Base-by-base conservation (phyloP, 2,329 filamentous ascomycete species). In the Colletotrichum sp. region DNA sequence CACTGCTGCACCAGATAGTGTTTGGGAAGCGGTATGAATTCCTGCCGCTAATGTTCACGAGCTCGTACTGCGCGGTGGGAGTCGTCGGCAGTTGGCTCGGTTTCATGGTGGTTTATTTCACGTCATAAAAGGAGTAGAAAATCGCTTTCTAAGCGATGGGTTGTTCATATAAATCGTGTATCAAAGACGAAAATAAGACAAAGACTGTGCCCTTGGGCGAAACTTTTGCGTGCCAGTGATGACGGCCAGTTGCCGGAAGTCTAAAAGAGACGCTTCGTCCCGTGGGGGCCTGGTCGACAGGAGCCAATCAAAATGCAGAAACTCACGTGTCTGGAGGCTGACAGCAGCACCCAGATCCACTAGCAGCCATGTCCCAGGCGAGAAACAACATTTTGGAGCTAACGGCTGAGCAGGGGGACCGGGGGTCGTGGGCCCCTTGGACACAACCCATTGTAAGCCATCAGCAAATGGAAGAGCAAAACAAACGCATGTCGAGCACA, bases 81-180 rank as follows among this genome's bases (percentile, higher is more conserved):
- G 96, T 98, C 1, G 92, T 98, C 22, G 96, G 95, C 5, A 98
- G 97, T 85, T 98, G 96, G 96, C 81, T 98, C 55, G 96, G 97
- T 12, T 98, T 98, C 83, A 92, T 96, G 87, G 94, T 98, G 36
- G 96, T 98, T 67, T 98, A 96, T 85, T 96, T 98, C 81, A 88
- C 89, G 8, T 90, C 89, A 39, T 91, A 72, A 81, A 28, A 82
- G 78, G 79, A 15, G n/a, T 36, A 5, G 36, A 16, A 39, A 25
- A 13, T 25, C n/a, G 27, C 16, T 15, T 9, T 6, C 13, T 36
- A 6, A 55, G 39, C 5, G 22, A 55, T 34, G 32, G 13, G 27
- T 8, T 15, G n/a, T 8, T 30, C 28, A 55, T 68, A 32, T 8
- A 5, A 11, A 67, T 30, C 19, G 27, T 36, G 15, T n/a, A n/a